Evolutionary conservation across 768 basidiomycete species (phyloP), one percentile per base, ranked within the genome.

Genomic region (Suillus subaureus): DNA sequence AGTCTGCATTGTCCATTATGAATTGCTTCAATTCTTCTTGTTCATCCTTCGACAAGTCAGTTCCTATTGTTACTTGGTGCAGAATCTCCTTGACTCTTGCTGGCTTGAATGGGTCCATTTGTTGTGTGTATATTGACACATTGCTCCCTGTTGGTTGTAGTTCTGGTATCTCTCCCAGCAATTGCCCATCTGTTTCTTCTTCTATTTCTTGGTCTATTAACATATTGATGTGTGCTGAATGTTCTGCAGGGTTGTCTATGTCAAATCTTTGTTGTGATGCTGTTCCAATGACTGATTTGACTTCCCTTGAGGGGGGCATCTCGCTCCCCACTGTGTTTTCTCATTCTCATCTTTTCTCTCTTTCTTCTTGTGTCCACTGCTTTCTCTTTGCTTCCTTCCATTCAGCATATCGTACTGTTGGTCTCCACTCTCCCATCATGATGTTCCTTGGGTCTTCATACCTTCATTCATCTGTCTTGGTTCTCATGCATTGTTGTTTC

Each of bases 1-100:
- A 69, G 64, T 83, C 80, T 0, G 82, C 80, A 62, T 72, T 45
- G 80, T 47, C 61, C 0, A 5, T 43, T 0, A 83, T 35, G 2
- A 82, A 62, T 0, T 51, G 63, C 0, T 49, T 21, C 0, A 82
- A 76, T 3, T 18, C n/a, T 0, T 69, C 62, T 57, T 81, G 63
- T 4, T 66, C 67, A 0, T 63, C 42, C 0, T 70, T 65, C 0
- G 45, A 21, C 0, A 83, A 54, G 56, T 83, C 78, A 0, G 28
- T 9, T 0, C 81, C 81, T 0, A 82, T 69, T 4, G 58, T 62
- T 15, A 77, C 58, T 16, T 62, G 64, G 3, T 7, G 8, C 9
- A 74, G 28, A 0, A 78, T 69, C 18, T 68, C 61, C 16, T 61
- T 64, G 1, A 77, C 68, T 6, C 75, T 67, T 11, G 40, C 56